A percentile compares a stretch with the other conserved stretches of the same genome.
phyloP scores from a whole-genome alignment of 2,329 filamentous ascomycete genomes.

The Ophiostoma ips region DNA sequence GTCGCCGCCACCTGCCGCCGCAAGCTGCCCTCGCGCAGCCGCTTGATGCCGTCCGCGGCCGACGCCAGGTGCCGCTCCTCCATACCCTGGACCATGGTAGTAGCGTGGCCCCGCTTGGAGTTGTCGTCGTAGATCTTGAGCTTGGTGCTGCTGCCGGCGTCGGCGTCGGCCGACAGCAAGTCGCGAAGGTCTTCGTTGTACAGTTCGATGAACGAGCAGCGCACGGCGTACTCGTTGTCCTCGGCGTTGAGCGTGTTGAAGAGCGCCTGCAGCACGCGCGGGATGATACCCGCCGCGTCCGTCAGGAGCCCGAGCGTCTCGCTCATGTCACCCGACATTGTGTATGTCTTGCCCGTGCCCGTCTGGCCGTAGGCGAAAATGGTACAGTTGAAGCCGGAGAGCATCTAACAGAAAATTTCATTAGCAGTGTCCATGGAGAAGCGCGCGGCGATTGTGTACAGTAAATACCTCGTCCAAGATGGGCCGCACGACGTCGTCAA shows the following conservation, averaged over 20 bases:
- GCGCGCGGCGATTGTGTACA: not conserved
- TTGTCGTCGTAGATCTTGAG: conserved; percentile 93
- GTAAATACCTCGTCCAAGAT: conserved; percentile 70
- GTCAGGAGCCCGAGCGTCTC: conserved; percentile 75
- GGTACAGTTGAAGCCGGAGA: conserved; percentile 91
- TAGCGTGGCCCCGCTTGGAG: conserved; percentile 68
- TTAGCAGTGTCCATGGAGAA: not conserved
- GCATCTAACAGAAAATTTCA: conserved; percentile 58
- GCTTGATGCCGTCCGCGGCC: conserved; percentile 72
- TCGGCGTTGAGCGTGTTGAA: conserved; percentile 74
- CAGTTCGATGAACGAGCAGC: conserved; percentile 95
- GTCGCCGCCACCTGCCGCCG: conserved; percentile 97
- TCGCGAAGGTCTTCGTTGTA: conserved; percentile 97
- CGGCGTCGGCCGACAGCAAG: conserved; percentile 69
- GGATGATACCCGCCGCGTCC: conserved; percentile 89
- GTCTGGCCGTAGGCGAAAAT: conserved; percentile 98
- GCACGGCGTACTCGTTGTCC: conserved; percentile 73
- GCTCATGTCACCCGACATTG: conserved; percentile 96
- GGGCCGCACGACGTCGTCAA: conserved; percentile 87
- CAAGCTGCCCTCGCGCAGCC: conserved; percentile 78
- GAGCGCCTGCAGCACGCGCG: conserved; percentile 72
- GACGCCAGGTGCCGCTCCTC: conserved; percentile 87
- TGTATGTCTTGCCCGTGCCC: conserved; percentile 96
- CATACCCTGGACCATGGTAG: conserved; percentile 91
- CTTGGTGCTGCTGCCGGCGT: conserved; percentile 33